Percentiles rank a stretch among this genome's conserved stretches.
phyloP scores from a whole-genome alignment of 345 rosid species.

The Draba incana region DNA sequence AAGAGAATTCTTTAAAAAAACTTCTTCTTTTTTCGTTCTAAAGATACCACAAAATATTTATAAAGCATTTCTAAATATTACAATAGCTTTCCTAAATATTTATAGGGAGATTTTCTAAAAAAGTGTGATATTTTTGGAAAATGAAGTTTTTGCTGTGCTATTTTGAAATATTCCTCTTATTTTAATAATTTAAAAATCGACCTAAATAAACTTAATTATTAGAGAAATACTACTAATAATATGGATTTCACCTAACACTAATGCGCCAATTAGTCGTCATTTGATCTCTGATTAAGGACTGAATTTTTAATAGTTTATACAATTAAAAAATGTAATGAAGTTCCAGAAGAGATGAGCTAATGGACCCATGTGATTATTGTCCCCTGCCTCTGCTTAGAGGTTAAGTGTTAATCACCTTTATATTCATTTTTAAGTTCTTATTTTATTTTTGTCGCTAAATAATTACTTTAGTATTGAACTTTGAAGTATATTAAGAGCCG shows the following conservation, averaged over 20 bases:
- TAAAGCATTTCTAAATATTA: neutral
- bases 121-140: slow-evolving; percentile 1
- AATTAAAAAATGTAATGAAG: slow-evolving; percentile 9
- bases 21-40: neutral
- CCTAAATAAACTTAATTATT: neutral
- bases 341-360: slow-evolving; percentile 41
- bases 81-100: neutral
- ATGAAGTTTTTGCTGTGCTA: neutral
- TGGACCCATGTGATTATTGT: slow-evolving; percentile 43
- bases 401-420: slow-evolving; percentile 31
- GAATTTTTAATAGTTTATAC: slow-evolving; percentile 1
- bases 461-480: slow-evolving; percentile 14
- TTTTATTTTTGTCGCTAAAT: slow-evolving; percentile 2
- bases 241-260: slow-evolving; percentile 30
- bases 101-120: neutral
- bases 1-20: neutral
- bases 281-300: slow-evolving; percentile 17
- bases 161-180: slow-evolving; percentile 9
- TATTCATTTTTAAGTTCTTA: neutral
- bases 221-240: neutral
- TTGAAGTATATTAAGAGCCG: slow-evolving; percentile 40
- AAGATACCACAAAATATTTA: slow-evolving; percentile 1
- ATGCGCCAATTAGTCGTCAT: slow-evolving; percentile 24
- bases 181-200: neutral
- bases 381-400: slow-evolving; percentile 42